Conservation (phyloP, 345 rosid genomes). For the Rhodamnia argentea region DNA sequence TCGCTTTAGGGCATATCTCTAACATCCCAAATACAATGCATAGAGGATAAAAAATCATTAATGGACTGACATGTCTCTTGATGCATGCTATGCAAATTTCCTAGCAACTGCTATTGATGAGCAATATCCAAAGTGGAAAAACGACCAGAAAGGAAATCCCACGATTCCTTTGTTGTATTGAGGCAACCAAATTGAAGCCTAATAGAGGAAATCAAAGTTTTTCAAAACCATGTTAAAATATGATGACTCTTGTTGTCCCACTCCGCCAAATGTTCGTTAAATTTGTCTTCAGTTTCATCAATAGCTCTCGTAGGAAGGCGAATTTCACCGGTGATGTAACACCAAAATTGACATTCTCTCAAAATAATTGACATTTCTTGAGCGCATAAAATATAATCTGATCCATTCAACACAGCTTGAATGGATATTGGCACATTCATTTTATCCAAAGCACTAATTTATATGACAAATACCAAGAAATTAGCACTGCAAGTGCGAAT, state of each 20-base stretch:
- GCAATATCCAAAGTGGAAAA: neutral
- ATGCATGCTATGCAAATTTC: neutral
- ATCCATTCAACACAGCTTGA: neutral
- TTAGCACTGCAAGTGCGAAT: neutral
- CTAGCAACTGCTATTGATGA: neutral
- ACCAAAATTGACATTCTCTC: accelerated
- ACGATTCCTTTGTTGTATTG: neutral
- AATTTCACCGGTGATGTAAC: neutral
- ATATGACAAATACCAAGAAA: neutral
- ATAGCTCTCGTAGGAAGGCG: accelerated
- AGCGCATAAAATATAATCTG: neutral
- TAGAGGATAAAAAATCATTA: neutral
- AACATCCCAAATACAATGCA: neutral
- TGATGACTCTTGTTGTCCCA: accelerated
- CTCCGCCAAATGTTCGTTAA: neutral
- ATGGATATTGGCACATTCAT: neutral
- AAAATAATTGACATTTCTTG: neutral
- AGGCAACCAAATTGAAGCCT: neutral
- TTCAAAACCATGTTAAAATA: neutral
- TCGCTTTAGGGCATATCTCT: too few species aligned
- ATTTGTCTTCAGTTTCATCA: neutral
- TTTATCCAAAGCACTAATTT: neutral
- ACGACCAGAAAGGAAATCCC: accelerated
- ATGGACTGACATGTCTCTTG: accelerated
- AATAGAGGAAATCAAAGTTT: neutral